These are phyloP conservation scores for Lolium rigidum DNA, from an alignment of 176 grass and related monocot species.

Conservation along the genomic window DNA sequence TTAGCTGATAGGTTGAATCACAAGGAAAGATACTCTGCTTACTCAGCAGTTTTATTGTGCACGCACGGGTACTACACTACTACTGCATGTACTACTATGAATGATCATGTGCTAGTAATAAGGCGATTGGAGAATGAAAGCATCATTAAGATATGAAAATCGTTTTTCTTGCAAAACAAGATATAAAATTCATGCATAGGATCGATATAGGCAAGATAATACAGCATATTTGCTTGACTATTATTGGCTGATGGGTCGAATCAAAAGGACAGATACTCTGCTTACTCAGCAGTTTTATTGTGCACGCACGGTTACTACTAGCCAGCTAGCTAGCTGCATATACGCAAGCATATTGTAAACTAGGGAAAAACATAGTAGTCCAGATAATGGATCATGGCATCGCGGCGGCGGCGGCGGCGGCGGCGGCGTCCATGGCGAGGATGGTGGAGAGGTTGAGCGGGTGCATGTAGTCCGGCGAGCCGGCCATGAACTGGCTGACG, in stretches of 20 bases:
- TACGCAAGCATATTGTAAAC: not conserved
- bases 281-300: constrained; percentile 2
- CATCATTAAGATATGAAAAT: too few relatives aligned
- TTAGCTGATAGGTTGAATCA: too few relatives aligned
- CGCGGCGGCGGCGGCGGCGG: not conserved
- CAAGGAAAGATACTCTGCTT: too few relatives aligned
- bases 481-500: constrained; percentile 69
- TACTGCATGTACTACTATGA: too few relatives aligned
- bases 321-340: not conserved
- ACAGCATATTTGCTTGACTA: not conserved
- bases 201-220: not conserved
- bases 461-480: constrained; percentile 55
- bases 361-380: not conserved
- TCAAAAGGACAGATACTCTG: not conserved
- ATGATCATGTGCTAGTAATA: too few relatives aligned
- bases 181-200: not conserved
- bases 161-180: too few relatives aligned
- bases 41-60: too few relatives aligned
- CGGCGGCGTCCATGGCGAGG: constrained; percentile 52
- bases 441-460: constrained; percentile 75
- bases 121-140: too few relatives aligned
- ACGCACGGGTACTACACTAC: too few relatives aligned
- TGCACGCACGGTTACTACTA: not conserved
- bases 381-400: constrained; percentile 14
- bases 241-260: not conserved